Evolutionary conservation across 179 eudicot species (phyloP).

Genomic region (Sideroxylon spinosum): DNA sequence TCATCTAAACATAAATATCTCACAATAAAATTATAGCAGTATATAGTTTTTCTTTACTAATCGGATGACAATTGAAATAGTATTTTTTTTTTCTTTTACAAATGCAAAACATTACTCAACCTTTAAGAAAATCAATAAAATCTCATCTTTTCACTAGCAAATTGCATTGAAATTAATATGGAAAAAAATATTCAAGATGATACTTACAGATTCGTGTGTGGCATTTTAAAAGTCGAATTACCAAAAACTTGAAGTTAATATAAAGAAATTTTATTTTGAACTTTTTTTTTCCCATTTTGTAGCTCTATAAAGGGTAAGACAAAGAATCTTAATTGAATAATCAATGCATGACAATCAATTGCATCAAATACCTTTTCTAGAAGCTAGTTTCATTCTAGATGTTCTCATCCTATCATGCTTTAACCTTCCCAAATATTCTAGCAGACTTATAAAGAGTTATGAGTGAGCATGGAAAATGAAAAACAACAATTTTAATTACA

Average conservation of each 20-base stretch:
- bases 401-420: background rate
- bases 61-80: too few relatives aligned
- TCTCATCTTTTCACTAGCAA: too few relatives aligned
- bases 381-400: background rate
- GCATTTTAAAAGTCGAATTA: background rate
- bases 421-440: background rate
- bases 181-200: background rate
- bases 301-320: background rate
- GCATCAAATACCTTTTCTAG: background rate
- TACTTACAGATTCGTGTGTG: background rate
- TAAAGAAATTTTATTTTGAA: background rate
- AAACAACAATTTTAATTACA: too few relatives aligned
- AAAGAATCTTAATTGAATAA: background rate
- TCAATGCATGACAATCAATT: conserved; percentile 5
- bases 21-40: too few relatives aligned
- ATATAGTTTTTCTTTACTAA: too few relatives aligned
- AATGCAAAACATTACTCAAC: too few relatives aligned
- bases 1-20: too few relatives aligned
- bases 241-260: background rate
- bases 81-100: too few relatives aligned
- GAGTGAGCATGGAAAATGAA: background rate
- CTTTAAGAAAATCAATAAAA: too few relatives aligned
- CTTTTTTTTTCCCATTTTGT: too few relatives aligned
- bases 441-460: background rate
- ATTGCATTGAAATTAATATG: too few relatives aligned